Conservation (phyloP, 768 basidiomycete species). For the Hortiboletus flavorubellus region DNA sequence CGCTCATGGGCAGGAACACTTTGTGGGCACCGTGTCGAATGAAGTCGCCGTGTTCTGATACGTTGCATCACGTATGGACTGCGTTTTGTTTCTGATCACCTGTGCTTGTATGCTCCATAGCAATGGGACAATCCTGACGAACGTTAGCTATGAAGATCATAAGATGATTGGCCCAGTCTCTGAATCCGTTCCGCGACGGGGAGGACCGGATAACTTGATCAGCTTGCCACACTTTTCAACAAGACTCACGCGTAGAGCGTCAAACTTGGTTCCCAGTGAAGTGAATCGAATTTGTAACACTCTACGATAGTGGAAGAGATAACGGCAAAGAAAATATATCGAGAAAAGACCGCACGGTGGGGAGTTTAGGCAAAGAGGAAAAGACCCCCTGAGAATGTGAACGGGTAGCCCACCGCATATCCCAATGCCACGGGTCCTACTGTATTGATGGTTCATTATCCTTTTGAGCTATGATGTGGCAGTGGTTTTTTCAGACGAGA, state of each 20-base stretch:
- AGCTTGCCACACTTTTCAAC: neutral
- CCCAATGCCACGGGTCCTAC: neutral
- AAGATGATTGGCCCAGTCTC: neutral
- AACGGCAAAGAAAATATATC: neutral
- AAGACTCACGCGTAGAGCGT: neutral
- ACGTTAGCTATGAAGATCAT: neutral
- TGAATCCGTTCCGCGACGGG: neutral
- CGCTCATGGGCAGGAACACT: slow-evolving; percentile 34
- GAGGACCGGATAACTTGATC: neutral
- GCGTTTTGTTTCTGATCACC: neutral
- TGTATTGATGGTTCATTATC: slow-evolving; percentile 35
- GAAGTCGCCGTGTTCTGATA: neutral
- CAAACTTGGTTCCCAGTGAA: neutral
- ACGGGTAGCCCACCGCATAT: neutral
- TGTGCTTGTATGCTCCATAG: neutral
- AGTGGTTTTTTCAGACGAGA: neutral
- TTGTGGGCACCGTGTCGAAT: neutral
- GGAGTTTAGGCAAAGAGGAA: no score
- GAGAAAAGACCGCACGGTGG: no score
- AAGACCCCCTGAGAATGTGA: no score
- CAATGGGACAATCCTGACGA: neutral
- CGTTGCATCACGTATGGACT: neutral
- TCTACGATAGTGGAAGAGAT: neutral
- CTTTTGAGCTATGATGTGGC: slow-evolving; percentile 36
- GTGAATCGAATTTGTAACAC: neutral